Percentiles rank a stretch among this genome's conserved stretches.
phyloP scores from a whole-genome alignment of 2,329 filamentous ascomycete species.

The Ceratocystis cacaofunesta region DNA sequence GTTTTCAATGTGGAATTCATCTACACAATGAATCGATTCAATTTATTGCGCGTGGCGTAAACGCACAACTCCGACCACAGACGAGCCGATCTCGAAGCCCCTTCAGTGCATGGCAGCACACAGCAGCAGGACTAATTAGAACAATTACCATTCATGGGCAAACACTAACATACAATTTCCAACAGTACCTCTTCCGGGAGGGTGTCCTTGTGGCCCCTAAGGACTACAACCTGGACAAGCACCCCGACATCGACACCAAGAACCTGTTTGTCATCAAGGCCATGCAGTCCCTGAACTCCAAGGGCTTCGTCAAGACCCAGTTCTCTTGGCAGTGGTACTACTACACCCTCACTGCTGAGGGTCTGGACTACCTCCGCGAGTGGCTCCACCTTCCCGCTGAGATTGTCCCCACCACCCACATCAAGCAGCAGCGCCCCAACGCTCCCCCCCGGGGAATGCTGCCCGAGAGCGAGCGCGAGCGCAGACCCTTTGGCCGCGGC shows the following conservation, averaged over 20 bases:
- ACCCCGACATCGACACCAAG: slow-evolving; percentile 97
- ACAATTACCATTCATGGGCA: neutral
- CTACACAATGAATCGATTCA: neutral
- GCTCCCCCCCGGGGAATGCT: slow-evolving; percentile 98
- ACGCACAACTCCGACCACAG: slow-evolving; percentile 6
- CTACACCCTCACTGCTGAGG: slow-evolving; percentile 99
- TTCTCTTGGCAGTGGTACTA: slow-evolving; percentile 99
- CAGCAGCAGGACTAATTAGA: neutral
- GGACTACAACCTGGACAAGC: slow-evolving; percentile 97
- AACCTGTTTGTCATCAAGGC: slow-evolving; percentile 99
- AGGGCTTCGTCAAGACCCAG: slow-evolving; percentile 98
- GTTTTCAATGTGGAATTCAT: neutral
- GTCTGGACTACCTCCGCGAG: slow-evolving; percentile 99
- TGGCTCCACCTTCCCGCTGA: slow-evolving; percentile 99
- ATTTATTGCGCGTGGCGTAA: neutral
- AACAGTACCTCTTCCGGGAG: slow-evolving; percentile 88
- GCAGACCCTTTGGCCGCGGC: slow-evolving; percentile 70
- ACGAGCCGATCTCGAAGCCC: neutral
- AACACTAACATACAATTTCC: slow-evolving; percentile 14
- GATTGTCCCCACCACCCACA: slow-evolving; percentile 98
- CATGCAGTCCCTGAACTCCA: slow-evolving; percentile 92
- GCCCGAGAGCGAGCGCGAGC: slow-evolving; percentile 69
- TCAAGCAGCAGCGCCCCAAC: slow-evolving; percentile 99
- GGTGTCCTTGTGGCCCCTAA: slow-evolving; percentile 94
- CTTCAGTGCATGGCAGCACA: too few species aligned